A percentile compares a stretch with the other conserved stretches of the same genome.
phyloP scores from a whole-genome alignment of 108 stramenopile species.

The Cyclostephanos invisitatus region DNA sequence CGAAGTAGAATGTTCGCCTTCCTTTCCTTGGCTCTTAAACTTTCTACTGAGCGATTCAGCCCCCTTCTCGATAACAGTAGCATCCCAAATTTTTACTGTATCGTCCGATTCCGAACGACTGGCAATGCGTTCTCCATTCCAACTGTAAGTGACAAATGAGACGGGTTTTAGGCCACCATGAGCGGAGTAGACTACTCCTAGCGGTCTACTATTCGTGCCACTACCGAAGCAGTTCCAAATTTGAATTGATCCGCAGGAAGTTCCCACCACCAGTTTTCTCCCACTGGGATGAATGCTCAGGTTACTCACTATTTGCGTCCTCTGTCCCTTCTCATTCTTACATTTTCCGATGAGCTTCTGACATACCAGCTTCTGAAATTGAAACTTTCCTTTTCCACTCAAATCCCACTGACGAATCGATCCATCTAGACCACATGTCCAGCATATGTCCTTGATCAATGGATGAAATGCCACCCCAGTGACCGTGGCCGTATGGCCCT shows the following conservation, averaged over 20 bases:
- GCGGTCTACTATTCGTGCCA: constrained; percentile 50
- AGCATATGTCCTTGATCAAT: constrained; percentile 68
- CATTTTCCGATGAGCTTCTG: constrained; percentile 61
- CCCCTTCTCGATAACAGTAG: constrained; percentile 37
- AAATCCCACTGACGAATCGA: constrained; percentile 86
- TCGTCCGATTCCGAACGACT: constrained; percentile 63
- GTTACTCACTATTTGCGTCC: constrained; percentile 58
- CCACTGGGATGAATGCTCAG: constrained; percentile 62
- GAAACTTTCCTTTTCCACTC: constrained; percentile 67
- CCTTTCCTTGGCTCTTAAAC: constrained; percentile 33
- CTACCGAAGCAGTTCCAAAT: constrained; percentile 68
- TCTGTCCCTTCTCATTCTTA: constrained; percentile 64
- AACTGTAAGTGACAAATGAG: constrained; percentile 46
- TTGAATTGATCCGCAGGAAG: constrained; percentile 82
- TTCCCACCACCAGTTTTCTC: constrained; percentile 73
- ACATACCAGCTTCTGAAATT: constrained; percentile 80
- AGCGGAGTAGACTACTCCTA: constrained; percentile 54
- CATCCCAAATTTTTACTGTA: constrained; percentile 66
- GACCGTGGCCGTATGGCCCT: constrained; percentile 83
- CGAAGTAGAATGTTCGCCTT: constrained; percentile 23
- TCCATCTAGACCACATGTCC: constrained; percentile 84
- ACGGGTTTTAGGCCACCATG: constrained; percentile 58
- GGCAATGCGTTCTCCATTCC: constrained; percentile 57
- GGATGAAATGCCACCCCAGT: constrained; percentile 90
- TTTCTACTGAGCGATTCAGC: constrained; percentile 22